Base-by-base conservation (phyloP, 192 early-diverging fungal species). In the Mortierella alpina region DNA sequence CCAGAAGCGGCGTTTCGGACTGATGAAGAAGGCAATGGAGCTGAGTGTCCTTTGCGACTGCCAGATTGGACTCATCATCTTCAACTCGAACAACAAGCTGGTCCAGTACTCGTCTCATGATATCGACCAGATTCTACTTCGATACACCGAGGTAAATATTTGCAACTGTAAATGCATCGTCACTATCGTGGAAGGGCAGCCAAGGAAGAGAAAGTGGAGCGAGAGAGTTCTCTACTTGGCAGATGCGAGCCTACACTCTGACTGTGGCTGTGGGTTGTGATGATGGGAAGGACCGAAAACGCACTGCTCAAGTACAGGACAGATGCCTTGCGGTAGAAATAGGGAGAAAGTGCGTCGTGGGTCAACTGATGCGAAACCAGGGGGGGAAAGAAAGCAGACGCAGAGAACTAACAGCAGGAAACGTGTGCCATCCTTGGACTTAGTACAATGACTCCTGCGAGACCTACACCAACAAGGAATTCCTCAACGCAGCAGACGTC, bases 11-110 rank as follows among this genome's bases (percentile, higher is more conserved):
- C 95, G 97, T 73, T 91, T 90, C 42, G 97, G 97, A 15, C 86
- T 98, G 67, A 94, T 98, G 90, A 98, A 98, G 77, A 98, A 98
- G 83, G 96, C 97, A 0, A 95, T 96, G 84, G 97, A 98, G 82
- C 88, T 98, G 48, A 93, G 91, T 65, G 95, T 98, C 7, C 85
- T 98, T 5, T 98, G 97, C 88, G 95, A 94, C 79, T 96, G 95
- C 86, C 95, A 98, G 77, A 95, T 98, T 53, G 96, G 93, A 5
- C 86, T 98, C n/a, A 93, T 98, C 54, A 96, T 98, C 75, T 97
- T 98, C 86, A 96, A 93, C 83, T 91, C 88, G 15, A 95, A 94
- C 72, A 93, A 95, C 85, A 98, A 98, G 71, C 85, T 99, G n/a
- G 93, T 96, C 40, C 95, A 98, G 84, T 99, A 96, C 85, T 92